Base-by-base conservation (phyloP, 305 asterid species). In the Fraxinus albicans region DNA sequence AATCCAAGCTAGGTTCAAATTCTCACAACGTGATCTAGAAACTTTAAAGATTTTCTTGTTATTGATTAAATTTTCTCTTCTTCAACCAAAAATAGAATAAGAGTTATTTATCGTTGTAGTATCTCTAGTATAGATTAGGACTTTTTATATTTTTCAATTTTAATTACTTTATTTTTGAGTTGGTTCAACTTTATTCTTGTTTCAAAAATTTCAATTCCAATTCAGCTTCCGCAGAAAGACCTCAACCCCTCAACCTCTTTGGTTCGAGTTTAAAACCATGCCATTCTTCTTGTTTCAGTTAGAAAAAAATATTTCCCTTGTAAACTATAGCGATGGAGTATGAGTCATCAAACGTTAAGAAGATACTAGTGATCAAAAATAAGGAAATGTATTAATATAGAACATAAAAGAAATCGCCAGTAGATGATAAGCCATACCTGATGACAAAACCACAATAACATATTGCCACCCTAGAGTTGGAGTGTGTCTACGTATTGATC, bases 401-500 rank as follows among this genome's bases (percentile, higher is more conserved):
- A 35, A 50, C 76, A 33, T 77, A 40, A 60, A 53, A 73, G 77
- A 81, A 78, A 79, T 31, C 67, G 76, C 74, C 55, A 72, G 84
- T 60, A 33, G 36, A 84, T 79, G 73, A 44, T 67, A 83, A 47
- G 77, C 79, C 79, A 73, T 90, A 95, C 99, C 98, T 91, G 98
- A 91, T 76, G 95, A 90, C 86, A 90, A 85, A 86, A 96, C 98
- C 78, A 95, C 91, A 89, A 96, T 96, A 78, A 95, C 88, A 83
- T 91, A 96, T 83, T 92, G 98, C 98, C 98, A 96, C 78, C 97
- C 98, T 76, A 93, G 88, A 17, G 97, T 85, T 67, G 98, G 98
- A 73, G 92, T 92, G 87, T 95, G 97, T 86, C 95, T 92, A 67
- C 97, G 94, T 77, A 96, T 92, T 77, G 99, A 95, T 74, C 93